Conservation (phyloP, 176 grass and related monocot genomes). For the Hordeum vulgare region MorexV3_pseudomolecules_assembly NC_058522.1:516570669-516571168, state of each 20-base stretch:
- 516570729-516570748: neutral
- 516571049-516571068: too few relatives aligned
- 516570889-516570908: too few relatives aligned
- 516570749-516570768: neutral
- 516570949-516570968: too few relatives aligned
- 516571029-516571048: too few relatives aligned
- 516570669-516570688: neutral
- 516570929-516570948: neutral
- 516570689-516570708: neutral
- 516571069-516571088: too few relatives aligned
- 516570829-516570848: neutral
- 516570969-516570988: too few relatives aligned
- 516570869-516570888: neutral
- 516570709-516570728: neutral
- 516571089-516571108: too few relatives aligned
- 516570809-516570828: neutral
- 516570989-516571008: too few relatives aligned
- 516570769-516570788: neutral
- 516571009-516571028: too few relatives aligned
- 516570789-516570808: neutral
- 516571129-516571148: too few relatives aligned
- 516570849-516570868: neutral
- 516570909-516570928: neutral
- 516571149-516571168: too few relatives aligned
- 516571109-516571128: too few relatives aligned